Conservation (phyloP, 345 rosid genomes). For the Euclidium syriacum region DNA sequence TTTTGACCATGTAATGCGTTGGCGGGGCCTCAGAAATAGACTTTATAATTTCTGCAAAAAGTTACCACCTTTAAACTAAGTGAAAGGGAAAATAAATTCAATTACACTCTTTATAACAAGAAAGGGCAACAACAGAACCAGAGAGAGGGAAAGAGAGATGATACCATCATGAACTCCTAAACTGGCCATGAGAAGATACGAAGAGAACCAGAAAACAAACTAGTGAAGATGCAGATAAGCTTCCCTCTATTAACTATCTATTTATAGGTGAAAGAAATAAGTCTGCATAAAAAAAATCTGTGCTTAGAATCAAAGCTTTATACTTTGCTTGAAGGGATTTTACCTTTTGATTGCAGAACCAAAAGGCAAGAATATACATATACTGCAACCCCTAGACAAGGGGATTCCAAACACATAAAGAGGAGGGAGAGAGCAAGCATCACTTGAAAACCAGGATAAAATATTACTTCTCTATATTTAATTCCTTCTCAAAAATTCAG, state of each 20-base stretch:
- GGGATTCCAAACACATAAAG: neutral
- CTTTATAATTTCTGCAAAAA: constrained; percentile 35
- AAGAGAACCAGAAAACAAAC: constrained; percentile 6
- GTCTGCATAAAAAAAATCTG: neutral
- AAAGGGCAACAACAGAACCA: neutral
- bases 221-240: constrained; percentile 1
- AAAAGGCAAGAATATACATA: constrained; percentile 28
- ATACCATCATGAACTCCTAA: constrained; percentile 29
- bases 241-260: neutral
- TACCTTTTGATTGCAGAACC: constrained; percentile 20
- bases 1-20: constrained; percentile 44
- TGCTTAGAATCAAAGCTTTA: constrained; percentile 7
- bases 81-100: neutral
- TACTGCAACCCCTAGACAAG: neutral
- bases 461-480: neutral
- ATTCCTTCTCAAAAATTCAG: neutral
- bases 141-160: neutral
- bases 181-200: constrained; percentile 24
- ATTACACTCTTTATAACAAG: neutral
- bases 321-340: constrained; percentile 22
- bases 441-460: neutral
- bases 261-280: neutral
- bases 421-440: constrained; percentile 3
- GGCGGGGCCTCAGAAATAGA: constrained; percentile 46
- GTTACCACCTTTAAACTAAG: neutral